Conservation (phyloP, 345 rosid genomes). For the Hypericum androsaemum region DNA sequence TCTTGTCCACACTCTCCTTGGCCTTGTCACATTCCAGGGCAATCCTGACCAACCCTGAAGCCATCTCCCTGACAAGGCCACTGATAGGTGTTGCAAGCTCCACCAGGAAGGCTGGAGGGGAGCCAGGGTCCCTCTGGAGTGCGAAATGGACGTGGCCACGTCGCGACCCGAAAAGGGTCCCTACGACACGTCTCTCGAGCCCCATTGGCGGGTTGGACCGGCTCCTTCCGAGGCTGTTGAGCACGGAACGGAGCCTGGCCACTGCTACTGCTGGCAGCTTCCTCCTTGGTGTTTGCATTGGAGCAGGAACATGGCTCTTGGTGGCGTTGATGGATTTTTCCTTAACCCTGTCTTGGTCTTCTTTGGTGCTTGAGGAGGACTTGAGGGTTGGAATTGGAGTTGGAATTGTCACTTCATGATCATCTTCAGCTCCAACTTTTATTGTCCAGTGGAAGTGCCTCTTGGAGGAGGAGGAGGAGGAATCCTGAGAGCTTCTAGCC, state of each 20-base stretch:
- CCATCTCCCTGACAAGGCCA: conserved; percentile 84
- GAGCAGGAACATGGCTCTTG: neutral
- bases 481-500: conserved; percentile 1
- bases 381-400: conserved; percentile 21
- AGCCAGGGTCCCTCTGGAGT: conserved; percentile 67
- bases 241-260: conserved; percentile 68
- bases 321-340: neutral
- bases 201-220: conserved; percentile 29
- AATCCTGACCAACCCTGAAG: conserved; percentile 88
- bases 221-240: conserved; percentile 44
- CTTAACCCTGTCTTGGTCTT: conserved; percentile 21
- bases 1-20: conserved; percentile 31
- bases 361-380: conserved; percentile 14
- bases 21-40: conserved; percentile 80
- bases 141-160: conserved; percentile 95
- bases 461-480: conserved; percentile 7
- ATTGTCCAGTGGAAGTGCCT: conserved; percentile 7
- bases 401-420: conserved; percentile 25
- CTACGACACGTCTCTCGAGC: conserved; percentile 62
- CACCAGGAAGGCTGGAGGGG: conserved; percentile 70
- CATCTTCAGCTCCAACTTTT: conserved; percentile 36
- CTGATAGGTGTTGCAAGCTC: conserved; percentile 93
- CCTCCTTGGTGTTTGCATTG: conserved; percentile 39
- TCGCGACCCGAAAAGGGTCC: conserved; percentile 82
- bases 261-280: conserved; percentile 69